These are phyloP conservation scores for Coemansia sp. DNA, from an alignment of 371 early-diverging fungal species.

Conservation along the genomic window DNA sequence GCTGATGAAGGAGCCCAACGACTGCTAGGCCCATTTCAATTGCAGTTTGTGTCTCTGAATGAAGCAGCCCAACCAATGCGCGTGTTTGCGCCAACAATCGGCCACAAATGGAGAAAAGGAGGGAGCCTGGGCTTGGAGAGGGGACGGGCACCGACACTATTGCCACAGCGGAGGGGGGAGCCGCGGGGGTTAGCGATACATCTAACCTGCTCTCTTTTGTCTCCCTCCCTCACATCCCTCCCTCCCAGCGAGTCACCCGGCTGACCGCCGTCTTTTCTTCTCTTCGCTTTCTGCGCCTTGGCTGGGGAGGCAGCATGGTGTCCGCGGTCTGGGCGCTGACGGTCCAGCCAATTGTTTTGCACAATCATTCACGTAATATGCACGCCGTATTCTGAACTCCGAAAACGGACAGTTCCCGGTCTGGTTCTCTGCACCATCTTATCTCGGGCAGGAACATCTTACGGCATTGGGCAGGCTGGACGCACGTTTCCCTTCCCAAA, in stretches of 20 bases:
- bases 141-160: not conserved
- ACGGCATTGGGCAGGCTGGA: not conserved
- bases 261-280: no score
- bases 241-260: no score
- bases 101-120: not conserved
- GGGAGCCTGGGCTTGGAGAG: not conserved
- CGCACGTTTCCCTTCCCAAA: not conserved
- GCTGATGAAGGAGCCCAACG: constrained; percentile 26
- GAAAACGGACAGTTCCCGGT: not conserved
- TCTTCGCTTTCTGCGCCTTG: no score
- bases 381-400: not conserved
- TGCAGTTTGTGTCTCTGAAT: no score
- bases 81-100: not conserved
- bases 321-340: no score
- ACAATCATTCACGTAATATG: not conserved
- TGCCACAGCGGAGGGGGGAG: not conserved
- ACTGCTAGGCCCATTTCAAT: not conserved
- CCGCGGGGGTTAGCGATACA: not conserved
- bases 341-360: not conserved
- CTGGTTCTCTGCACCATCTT: not conserved
- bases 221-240: not conserved
- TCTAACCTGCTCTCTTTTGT: not conserved
- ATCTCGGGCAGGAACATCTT: not conserved
- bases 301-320: no score
- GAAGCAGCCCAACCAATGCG: not conserved